A percentile compares a stretch with the other conserved stretches of the same genome.
Evolutionary conservation across 768 basidiomycete genomes (phyloP).

Genomic region (Mycena alexandri): DNA sequence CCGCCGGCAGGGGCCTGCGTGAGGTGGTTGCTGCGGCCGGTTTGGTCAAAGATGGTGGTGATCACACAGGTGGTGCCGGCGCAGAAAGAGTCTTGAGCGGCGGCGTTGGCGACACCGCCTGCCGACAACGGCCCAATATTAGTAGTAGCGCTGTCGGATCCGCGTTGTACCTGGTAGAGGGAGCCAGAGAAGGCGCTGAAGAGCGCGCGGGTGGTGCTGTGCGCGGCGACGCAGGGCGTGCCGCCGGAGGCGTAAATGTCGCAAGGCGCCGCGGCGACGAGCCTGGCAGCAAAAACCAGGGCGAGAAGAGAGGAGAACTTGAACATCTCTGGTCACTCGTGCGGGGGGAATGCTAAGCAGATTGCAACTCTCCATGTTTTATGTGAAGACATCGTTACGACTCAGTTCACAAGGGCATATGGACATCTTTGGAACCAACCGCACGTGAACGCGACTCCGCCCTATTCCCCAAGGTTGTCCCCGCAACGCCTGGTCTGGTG

Average conservation of each 20-base stretch:
- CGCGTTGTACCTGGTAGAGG: conserved; percentile 34
- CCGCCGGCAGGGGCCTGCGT: conserved; percentile 26
- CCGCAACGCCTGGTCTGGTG: too few species aligned
- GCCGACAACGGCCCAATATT: conserved; percentile 33
- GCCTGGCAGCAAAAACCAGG: conserved; percentile 21
- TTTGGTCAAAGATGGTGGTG: conserved; percentile 37
- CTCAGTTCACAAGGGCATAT: too few species aligned
- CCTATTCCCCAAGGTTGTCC: too few species aligned
- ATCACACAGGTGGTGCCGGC: conserved; percentile 30
- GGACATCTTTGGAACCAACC: too few species aligned
- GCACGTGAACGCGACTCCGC: too few species aligned
- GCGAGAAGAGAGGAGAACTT: conserved; percentile 32
- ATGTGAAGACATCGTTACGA: too few species aligned
- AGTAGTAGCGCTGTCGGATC: conserved; percentile 27
- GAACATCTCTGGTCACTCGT: conserved; percentile 23
- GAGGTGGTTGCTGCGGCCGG: conserved; percentile 25
- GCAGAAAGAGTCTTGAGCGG: conserved; percentile 31
- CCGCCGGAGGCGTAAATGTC: conserved; percentile 29
- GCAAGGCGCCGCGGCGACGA: conserved; percentile 31
- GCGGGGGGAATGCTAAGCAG: background rate
- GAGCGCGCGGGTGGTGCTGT: conserved; percentile 29
- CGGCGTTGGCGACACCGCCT: conserved; percentile 37
- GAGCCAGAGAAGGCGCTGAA: conserved; percentile 27
- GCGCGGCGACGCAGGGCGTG: conserved; percentile 29
- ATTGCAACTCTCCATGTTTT: too few species aligned